Evolutionary conservation across 2,329 filamentous ascomycete genomes (phyloP).

Genomic region (Botrytis porri): DNA sequence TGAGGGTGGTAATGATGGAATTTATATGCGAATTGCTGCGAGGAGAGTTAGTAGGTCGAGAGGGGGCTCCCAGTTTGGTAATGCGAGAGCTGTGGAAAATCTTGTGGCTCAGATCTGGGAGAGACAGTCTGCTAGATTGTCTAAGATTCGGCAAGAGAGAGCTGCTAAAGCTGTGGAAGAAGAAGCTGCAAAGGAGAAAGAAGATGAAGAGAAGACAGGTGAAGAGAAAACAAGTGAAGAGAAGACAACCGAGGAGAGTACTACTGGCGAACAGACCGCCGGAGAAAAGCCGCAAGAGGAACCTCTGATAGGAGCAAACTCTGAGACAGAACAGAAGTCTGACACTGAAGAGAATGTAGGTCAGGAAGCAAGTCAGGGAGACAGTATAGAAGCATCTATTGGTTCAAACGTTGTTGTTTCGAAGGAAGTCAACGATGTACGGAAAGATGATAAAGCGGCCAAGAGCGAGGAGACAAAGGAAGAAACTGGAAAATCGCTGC

Average conservation of each 20-base stretch:
- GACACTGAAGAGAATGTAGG: too few relatives aligned
- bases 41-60: conserved; percentile 60
- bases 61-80: conserved; percentile 66
- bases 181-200: background rate
- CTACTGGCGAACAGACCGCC: background rate
- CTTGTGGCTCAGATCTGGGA: conserved; percentile 49
- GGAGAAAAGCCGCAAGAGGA: conserved; percentile 45
- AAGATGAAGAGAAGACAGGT: conserved; percentile 33
- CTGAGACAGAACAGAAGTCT: background rate
- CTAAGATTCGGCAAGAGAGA: conserved; percentile 7
- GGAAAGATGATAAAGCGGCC: background rate
- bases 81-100: conserved; percentile 67
- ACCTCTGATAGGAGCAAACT: conserved; percentile 14
- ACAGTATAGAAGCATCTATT: background rate
- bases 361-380: background rate
- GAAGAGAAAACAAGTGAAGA: conserved; percentile 34
- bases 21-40: conserved; percentile 61
- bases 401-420: background rate
- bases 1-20: conserved; percentile 54
- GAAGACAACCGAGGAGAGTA: conserved; percentile 6
- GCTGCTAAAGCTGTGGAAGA: conserved; percentile 6
- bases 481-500: background rate
- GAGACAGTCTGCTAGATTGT: conserved; percentile 49
- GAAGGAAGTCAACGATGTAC: background rate
- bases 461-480: background rate